Conservation (phyloP, 129 eudicot genomes). For the Saussurea involucrata region DNA sequence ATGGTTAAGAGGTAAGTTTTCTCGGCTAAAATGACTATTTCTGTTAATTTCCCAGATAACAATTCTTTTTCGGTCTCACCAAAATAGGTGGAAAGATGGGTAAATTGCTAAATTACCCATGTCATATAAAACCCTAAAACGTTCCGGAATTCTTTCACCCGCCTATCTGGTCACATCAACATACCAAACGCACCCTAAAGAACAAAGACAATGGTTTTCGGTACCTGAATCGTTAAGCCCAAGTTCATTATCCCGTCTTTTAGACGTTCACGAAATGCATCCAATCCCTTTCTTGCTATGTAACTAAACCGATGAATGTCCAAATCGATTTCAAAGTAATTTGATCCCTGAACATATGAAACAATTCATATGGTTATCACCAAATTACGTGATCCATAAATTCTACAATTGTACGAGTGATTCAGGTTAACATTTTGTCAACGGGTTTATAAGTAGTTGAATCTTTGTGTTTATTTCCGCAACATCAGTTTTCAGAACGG, state of each 20-base stretch:
- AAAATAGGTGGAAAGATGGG: neutral
- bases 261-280: constrained; percentile 75
- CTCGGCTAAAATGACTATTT: too few relatives aligned
- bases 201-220: neutral
- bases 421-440: neutral
- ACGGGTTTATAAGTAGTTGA: neutral
- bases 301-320: constrained; percentile 92
- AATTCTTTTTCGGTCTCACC: neutral
- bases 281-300: constrained; percentile 83
- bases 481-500: neutral
- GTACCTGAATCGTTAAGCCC: constrained; percentile 85
- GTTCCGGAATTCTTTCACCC: neutral
- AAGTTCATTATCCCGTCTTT: constrained; percentile 64
- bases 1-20: too few relatives aligned
- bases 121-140: neutral
- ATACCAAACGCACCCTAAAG: neutral
- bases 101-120: neutral
- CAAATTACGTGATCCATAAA: neutral
- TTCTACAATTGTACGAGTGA: neutral
- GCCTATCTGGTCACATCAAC: neutral
- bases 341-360: constrained; percentile 51
- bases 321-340: constrained; percentile 83
- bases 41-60: too few relatives aligned
- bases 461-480: neutral
- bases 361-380: neutral